Evolutionary conservation across 202 grass and related monocot genomes (phyloP).

Genomic region (Schoenoplectus triqueter): DNA sequence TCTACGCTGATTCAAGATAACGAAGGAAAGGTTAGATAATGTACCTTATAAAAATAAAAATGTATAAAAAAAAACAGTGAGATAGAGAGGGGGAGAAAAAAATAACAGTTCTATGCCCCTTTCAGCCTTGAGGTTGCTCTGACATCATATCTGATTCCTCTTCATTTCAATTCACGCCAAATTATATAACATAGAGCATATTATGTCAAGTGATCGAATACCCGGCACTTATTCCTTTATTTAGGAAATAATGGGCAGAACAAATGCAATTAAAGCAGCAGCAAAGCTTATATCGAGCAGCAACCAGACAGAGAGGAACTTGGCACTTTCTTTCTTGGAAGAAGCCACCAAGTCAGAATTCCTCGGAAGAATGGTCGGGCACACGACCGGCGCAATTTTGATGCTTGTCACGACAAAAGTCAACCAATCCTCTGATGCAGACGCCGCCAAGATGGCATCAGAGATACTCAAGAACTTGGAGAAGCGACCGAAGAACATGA

Average conservation of each 20-base stretch:
- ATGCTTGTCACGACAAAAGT: conserved; percentile 92
- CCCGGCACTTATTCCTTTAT: neutral
- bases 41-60: conserved; percentile 9
- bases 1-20: conserved; percentile 66
- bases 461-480: conserved; percentile 76
- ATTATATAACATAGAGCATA: neutral
- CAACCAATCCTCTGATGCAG: conserved; percentile 56
- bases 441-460: conserved; percentile 63
- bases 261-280: conserved; percentile 64
- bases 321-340: conserved; percentile 74
- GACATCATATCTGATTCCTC: neutral
- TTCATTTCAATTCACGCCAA: neutral
- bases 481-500: conserved; percentile 84
- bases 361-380: conserved; percentile 64
- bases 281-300: conserved; percentile 71
- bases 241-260: conserved; percentile 79
- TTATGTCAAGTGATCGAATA: conserved; percentile 19
- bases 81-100: neutral
- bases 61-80: neutral
- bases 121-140: neutral
- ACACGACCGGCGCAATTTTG: conserved; percentile 64
- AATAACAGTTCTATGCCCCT: neutral
- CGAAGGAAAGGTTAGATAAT: conserved; percentile 67
- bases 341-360: conserved; percentile 72
- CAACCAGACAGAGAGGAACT: conserved; percentile 61